These are phyloP conservation scores for Melastoma malabathricum DNA, from an alignment of 345 rosid species.

Conservation along the genomic window DNA sequence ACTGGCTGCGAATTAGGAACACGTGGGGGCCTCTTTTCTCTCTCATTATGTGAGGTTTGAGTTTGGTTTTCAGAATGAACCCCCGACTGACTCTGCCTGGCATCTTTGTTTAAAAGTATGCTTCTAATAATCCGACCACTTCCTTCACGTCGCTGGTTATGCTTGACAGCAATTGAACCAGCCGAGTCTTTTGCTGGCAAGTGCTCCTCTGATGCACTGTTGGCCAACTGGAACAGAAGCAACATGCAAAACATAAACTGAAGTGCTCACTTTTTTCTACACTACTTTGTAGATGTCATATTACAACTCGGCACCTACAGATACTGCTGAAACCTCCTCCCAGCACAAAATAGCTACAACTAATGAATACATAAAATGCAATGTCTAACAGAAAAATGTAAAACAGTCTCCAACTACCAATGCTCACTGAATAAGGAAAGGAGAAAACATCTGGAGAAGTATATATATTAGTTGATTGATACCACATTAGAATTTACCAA, in stretches of 20 bases:
- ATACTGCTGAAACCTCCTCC: too few relatives aligned
- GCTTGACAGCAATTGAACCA: slow-evolving; percentile 24
- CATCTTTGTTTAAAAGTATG: slow-evolving; percentile 38
- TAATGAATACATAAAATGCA: too few relatives aligned
- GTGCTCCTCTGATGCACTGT: slow-evolving; percentile 15
- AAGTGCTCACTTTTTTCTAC: background rate
- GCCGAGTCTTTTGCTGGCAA: slow-evolving; percentile 20
- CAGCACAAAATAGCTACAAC: too few relatives aligned
- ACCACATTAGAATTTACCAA: too few relatives aligned
- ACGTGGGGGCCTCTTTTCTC: slow-evolving; percentile 38
- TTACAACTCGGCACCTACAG: too few relatives aligned
- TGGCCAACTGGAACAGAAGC: slow-evolving; percentile 16
- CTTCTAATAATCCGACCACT: slow-evolving; percentile 30
- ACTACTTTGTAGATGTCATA: background rate
- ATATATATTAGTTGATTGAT: too few relatives aligned
- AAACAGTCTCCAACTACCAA: too few relatives aligned
- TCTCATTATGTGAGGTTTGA: slow-evolving; percentile 22
- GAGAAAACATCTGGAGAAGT: too few relatives aligned
- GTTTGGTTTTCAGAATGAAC: slow-evolving; percentile 31
- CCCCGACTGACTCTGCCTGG: slow-evolving; percentile 22
- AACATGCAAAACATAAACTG: background rate
- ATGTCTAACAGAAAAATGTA: too few relatives aligned
- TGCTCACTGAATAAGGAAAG: too few relatives aligned
- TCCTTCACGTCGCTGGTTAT: slow-evolving; percentile 31
- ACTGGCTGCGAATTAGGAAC: slow-evolving; percentile 18